Conservation (phyloP, 2,329 filamentous ascomycete genomes). For the Phialophora macrospora region DNA sequence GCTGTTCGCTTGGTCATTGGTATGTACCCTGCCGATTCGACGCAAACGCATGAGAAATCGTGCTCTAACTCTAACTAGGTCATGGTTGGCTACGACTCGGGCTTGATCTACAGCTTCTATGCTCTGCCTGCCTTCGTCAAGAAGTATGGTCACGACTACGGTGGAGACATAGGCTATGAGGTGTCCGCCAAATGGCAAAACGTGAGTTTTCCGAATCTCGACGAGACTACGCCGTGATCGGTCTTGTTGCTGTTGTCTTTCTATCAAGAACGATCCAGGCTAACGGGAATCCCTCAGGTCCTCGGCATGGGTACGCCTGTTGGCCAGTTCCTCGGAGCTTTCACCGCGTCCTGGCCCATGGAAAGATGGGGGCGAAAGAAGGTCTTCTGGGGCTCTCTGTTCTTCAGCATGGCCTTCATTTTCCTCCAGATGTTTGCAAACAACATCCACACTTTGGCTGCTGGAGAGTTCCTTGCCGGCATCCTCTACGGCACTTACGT, state of each 20-base stretch:
- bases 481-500: slow-evolving; percentile 56
- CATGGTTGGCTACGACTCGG: slow-evolving; percentile 50
- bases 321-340: slow-evolving; percentile 70
- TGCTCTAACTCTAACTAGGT: slow-evolving; percentile 12
- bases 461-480: slow-evolving; percentile 46
- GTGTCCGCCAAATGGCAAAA: slow-evolving; percentile 64
- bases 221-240: background rate
- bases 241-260: background rate
- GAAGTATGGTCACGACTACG: slow-evolving; percentile 30
- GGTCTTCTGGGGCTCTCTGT: slow-evolving; percentile 65
- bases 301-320: slow-evolving; percentile 62
- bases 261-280: background rate
- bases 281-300: slow-evolving; percentile 21
- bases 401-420: slow-evolving; percentile 48
- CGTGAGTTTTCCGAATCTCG: slow-evolving; percentile 35
- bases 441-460: slow-evolving; percentile 43
- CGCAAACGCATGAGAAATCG: background rate
- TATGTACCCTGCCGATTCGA: background rate
- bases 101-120: slow-evolving; percentile 41
- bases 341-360: slow-evolving; percentile 68
- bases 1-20: slow-evolving; percentile 38
- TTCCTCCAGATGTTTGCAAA: slow-evolving; percentile 50
- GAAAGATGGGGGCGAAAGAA: slow-evolving; percentile 68
- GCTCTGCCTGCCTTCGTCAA: slow-evolving; percentile 44
- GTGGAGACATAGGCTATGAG: slow-evolving; percentile 48